Evolutionary conservation across 2,329 filamentous ascomycete genomes (phyloP).

Genomic region (Coniochaeta pulveracea): DNA sequence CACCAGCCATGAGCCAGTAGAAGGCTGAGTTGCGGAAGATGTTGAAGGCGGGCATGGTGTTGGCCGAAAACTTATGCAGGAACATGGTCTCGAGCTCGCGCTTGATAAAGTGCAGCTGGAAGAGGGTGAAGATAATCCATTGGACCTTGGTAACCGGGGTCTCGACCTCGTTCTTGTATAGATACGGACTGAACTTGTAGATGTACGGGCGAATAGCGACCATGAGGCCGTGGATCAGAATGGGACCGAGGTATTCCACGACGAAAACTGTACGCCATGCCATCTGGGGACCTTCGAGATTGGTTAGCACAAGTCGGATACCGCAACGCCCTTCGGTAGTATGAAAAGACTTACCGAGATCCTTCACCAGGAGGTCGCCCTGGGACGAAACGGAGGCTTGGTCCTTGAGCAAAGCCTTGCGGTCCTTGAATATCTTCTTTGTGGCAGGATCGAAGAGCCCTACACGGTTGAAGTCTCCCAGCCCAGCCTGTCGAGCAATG

Average conservation of each 20-base stretch:
- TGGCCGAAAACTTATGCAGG: slow-evolving; percentile 87
- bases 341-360: slow-evolving; percentile 59
- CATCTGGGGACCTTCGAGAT: slow-evolving; percentile 63
- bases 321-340: too few relatives aligned
- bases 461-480: slow-evolving; percentile 49
- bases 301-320: too few relatives aligned
- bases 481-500: slow-evolving; percentile 37
- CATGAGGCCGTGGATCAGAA: slow-evolving; percentile 72
- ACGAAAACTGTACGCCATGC: slow-evolving; percentile 90
- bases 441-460: slow-evolving; percentile 49
- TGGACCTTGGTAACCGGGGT: slow-evolving; percentile 54
- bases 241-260: slow-evolving; percentile 86
- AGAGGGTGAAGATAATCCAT: slow-evolving; percentile 60
- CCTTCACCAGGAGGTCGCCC: slow-evolving; percentile 72
- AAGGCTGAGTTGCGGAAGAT: slow-evolving; percentile 92
- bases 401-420: slow-evolving; percentile 38
- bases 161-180: slow-evolving; percentile 31
- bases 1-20: slow-evolving; percentile 81
- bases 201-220: slow-evolving; percentile 63
- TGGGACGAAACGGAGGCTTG: slow-evolving; percentile 34
- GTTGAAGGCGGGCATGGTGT: slow-evolving; percentile 84
- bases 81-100: slow-evolving; percentile 91
- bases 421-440: slow-evolving; percentile 53
- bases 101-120: slow-evolving; percentile 81
- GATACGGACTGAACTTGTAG: slow-evolving; percentile 32